Conservation (phyloP, 495 filamentous ascomycete species). For the Talaromyces wortmannii region DNA sequence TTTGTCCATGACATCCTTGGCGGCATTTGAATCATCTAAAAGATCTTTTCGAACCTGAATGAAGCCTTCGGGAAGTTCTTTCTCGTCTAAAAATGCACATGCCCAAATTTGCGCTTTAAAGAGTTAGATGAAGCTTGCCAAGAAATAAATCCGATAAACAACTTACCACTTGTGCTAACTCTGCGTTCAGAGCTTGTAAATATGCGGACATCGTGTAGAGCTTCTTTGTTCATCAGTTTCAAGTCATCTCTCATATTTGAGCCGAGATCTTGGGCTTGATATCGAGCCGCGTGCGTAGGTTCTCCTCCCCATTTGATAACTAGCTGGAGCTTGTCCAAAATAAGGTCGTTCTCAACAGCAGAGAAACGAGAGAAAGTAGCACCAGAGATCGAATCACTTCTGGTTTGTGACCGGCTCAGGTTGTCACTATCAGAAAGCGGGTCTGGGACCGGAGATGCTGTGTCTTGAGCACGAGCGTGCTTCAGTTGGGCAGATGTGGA, state of each 20-base stretch:
- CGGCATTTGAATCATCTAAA: slow-evolving; percentile 96
- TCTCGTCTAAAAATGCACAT: slow-evolving; percentile 78
- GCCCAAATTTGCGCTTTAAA: slow-evolving; percentile 85
- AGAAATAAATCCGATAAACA: neutral
- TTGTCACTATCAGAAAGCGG: slow-evolving; percentile 15
- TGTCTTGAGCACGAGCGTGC: slow-evolving; percentile 9
- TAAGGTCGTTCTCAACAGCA: slow-evolving; percentile 79
- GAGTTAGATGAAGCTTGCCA: slow-evolving; percentile 12
- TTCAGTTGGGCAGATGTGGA: slow-evolving; percentile 6
- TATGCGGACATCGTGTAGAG: slow-evolving; percentile 81
- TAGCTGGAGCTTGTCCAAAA: slow-evolving; percentile 91
- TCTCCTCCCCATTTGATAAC: slow-evolving; percentile 99
- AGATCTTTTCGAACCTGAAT: slow-evolving; percentile 90
- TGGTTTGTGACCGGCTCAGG: slow-evolving; percentile 36
- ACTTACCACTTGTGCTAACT: slow-evolving; percentile 79
- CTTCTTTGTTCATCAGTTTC: slow-evolving; percentile 85
- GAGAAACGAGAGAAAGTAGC: slow-evolving; percentile 85
- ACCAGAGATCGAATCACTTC: slow-evolving; percentile 78
- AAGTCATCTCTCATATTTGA: slow-evolving; percentile 94
- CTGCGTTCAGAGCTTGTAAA: slow-evolving; percentile 93
- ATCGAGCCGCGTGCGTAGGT: slow-evolving; percentile 93
- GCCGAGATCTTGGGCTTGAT: slow-evolving; percentile 90
- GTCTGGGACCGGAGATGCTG: slow-evolving; percentile 13
- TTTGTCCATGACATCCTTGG: slow-evolving; percentile 99
- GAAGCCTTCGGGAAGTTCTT: slow-evolving; percentile 74